Conservation (phyloP, 2,329 filamentous ascomycete genomes). For the Huntiella abstrusa region DNA sequence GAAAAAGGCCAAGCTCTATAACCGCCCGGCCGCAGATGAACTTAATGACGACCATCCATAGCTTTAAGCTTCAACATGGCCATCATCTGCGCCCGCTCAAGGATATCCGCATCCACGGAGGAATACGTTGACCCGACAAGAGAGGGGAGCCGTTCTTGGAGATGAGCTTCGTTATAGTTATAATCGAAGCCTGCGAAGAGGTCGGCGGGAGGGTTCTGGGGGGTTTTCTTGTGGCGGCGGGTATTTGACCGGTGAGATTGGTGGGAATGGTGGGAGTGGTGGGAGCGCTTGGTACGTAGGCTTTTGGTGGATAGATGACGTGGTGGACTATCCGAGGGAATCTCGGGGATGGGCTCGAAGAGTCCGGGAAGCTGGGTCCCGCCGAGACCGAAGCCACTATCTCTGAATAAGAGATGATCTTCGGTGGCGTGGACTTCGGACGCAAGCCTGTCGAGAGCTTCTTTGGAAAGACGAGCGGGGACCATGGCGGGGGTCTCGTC, state of each 20-base stretch:
- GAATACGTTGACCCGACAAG: slow-evolving; percentile 4
- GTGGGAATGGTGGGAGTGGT: background rate
- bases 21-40: background rate
- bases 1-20: background rate
- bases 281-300: background rate
- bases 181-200: slow-evolving; percentile 10
- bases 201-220: background rate
- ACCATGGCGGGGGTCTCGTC: background rate
- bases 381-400: slow-evolving; percentile 18
- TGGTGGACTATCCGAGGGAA: slow-evolving; percentile 8
- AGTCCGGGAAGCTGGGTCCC: slow-evolving; percentile 19
- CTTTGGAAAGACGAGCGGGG: slow-evolving; percentile 2
- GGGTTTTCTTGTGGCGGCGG: background rate
- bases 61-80: slow-evolving; percentile 4
- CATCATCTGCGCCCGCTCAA: slow-evolving; percentile 6
- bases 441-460: slow-evolving; percentile 2
- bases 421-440: slow-evolving; percentile 14
- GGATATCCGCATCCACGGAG: slow-evolving; percentile 2
- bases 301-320: slow-evolving; percentile 5
- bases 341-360: slow-evolving; percentile 13
- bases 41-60: slow-evolving; percentile 1
- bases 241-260: background rate
- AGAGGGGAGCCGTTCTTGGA: background rate
- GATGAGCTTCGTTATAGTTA: slow-evolving; percentile 1
- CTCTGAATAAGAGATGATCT: slow-evolving; percentile 21